Base-by-base conservation (phyloP, 1,284 basidiomycete genomes). In the Cryptococcus neoformans region DNA sequence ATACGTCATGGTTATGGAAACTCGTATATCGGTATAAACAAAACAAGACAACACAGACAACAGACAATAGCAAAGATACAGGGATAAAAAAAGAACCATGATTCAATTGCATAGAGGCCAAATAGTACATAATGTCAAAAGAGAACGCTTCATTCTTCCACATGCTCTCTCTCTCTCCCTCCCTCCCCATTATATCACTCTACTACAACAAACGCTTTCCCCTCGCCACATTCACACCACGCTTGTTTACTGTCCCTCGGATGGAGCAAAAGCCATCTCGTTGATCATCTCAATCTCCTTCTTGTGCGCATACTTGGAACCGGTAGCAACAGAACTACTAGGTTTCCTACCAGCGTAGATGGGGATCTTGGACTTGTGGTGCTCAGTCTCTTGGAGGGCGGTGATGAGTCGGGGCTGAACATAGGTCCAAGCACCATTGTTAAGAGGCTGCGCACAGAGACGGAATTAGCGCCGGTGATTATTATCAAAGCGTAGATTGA, bases 341-440 rank as follows among this genome's bases (percentile, higher is more conserved):
- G 92, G 92, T 63, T 86, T 87, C 60, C 92, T 85, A 45, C 92
- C 91, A 44, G 90, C 91, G 73, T 92, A 93, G 65, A 81, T 80
- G 21, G 92, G 88, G 70, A 89, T 88, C 78, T 93, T 92, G 74
- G 87, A 87, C 80, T 88, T 87, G 81, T 99, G 96, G 79, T 96
- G 84, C 76, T 89, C 79, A 3, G 91, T 94, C 80, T 91, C 83
- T 68, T 87, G 85, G 49, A 86, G 84, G 46, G 75, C 70, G 45
- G 89, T 92, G 73, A 87, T 84, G 69, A 93, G 87, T 57, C 92
- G 86, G 36, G 93, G 92, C 50, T 89, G 90, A 56, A 96, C 84
- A 71, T 98, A 95, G 42, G 87, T 88, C 92, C 91, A 94, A 38
- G 91, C 87, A 65, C 92, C 92, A 67, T 90, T 91, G 82, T 97